Evolutionary conservation across 352 stramenopile species (phyloP), one percentile per base, ranked within the genome.

Genomic region (Thalassiosira delicatula): DNA sequence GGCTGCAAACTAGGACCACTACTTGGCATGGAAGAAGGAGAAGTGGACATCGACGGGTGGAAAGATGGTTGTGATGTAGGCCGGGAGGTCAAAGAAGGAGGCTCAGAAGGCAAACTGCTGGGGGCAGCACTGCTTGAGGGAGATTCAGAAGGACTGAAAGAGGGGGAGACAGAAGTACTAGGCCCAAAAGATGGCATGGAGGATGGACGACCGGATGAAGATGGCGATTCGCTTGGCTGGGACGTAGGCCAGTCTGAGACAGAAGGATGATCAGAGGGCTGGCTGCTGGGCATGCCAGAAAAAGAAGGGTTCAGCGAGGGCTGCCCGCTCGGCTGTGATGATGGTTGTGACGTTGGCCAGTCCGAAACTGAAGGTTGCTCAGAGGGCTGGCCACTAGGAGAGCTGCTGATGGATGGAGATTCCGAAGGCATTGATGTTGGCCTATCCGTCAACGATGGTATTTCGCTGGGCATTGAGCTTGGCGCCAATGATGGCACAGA

Each of bases 261-360:
- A 7, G 12, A 32, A 3, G 51, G 51, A 32, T 29, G 11, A n/a
- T 32, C n/a, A 8, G 51, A 60, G 3, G 21, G 51, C 21, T 60
- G 51, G 17, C 8, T 7, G 21, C 51, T 60, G 17, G 51, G 51
- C 51, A 60, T 60, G 33, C 12, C 11, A n/a, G 12, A 32, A 3
- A 14, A 27, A 8, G 51, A 60, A n/a, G 51, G 51, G 3, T 32
- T 60, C 51, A 32, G 11, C 2, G 51, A 60, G 9, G 51, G 51
- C 17, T 60, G 51, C 3, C 5, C 4, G 49, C n/a, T n/a, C n/a
- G n/a, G n/a, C n/a, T n/a, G n/a, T n/a, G n/a, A n/a, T n/a, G n/a
- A n/a, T n/a, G n/a, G n/a, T n/a, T n/a, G n/a, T n/a, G n/a, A n/a
- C 57, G 30, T 66, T 49, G 57, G 57, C 57, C 29, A 66, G 21